phyloP scores from a whole-genome alignment of 768 basidiomycete species.

The button mushroom (Agaricus bisporus) region DNA sequence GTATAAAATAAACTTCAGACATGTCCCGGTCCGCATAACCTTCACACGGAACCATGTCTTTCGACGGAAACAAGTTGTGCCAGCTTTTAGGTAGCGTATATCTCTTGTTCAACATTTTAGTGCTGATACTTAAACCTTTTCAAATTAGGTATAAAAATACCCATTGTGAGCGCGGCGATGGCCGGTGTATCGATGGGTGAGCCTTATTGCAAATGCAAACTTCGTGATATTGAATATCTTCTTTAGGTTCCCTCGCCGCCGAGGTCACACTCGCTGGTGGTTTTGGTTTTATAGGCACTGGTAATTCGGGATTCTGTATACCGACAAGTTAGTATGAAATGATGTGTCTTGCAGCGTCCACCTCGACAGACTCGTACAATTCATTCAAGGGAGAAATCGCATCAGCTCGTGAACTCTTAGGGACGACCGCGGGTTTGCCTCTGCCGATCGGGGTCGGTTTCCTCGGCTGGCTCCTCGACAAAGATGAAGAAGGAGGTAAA shows the following conservation, averaged over 20 bases:
- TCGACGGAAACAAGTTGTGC: not conserved
- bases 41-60: not conserved
- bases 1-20: too few species aligned
- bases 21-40: too few species aligned
- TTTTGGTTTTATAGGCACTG: conserved; percentile 69
- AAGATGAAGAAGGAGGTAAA: conserved; percentile 29
- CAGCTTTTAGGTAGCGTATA: conserved; percentile 2
- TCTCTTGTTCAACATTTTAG: not conserved
- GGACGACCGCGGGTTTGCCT: conserved; percentile 25
- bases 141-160: conserved; percentile 43
- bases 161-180: conserved; percentile 67
- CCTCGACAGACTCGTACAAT: conserved; percentile 25
- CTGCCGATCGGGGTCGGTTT: conserved; percentile 71
- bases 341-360: conserved; percentile 36
- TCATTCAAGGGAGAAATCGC: conserved; percentile 43
- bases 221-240: not conserved
- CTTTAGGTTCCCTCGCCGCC: conserved; percentile 44
- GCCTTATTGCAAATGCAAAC: not conserved
- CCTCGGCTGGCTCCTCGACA: conserved; percentile 66
- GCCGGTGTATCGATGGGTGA: conserved; percentile 59
- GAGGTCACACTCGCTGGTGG: conserved; percentile 64
- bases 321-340: not conserved
- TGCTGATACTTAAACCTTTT: not conserved
- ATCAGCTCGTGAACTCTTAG: conserved; percentile 42
- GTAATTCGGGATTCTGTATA: conserved; percentile 25